Base-by-base conservation (phyloP, 306 rosid species). In the Comarum palustre region DNA sequence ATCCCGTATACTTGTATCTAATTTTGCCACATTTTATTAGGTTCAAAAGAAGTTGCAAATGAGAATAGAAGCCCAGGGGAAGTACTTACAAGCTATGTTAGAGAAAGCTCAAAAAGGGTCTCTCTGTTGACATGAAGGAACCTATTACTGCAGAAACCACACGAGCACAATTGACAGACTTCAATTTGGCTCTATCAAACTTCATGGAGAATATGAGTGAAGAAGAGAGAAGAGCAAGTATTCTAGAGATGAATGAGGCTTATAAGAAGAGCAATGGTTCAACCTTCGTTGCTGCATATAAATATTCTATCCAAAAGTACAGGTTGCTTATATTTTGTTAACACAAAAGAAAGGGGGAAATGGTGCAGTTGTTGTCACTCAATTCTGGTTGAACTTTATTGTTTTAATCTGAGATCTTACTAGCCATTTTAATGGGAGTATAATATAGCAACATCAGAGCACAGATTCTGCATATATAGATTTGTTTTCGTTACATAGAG, bases 31-130 rank as follows among this genome's bases (percentile, higher is more conserved):
- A 31, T 9, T 22, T 52, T 25, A 61, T 73, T 57, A 91, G 96
- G 97, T 91, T 70, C 96, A 91, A 74, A 91, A 82, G 82, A 91
- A 82, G 73, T 68, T 91, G 75, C 89, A 86, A 42, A 84, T 89
- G 86, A 89, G 94, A 88, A 90, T 91, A 74, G 97, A 95, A 79
- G 89, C 96, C 0, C 97, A 95, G 82, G 99, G 91, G 71, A 90
- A 88, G 82, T 91, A 91, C 80, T 79, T 95, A 74, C 96, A 95
- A 67, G 76, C 82, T 8, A 88, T 88, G 69, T 76, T 94, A 71
- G 99, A 94, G 78, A 90, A 88, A 77, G 99, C 97, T 5, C 96
- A 83, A 72, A 72, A 85, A 79, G 62, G 87, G 84, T 62, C 87
- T 94, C 60, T 76, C 92, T n/a, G 22, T 73, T n/a, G 83, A 86